These are phyloP conservation scores for Mycocentrospora acerina DNA, from an alignment of 2,329 filamentous ascomycete species.

Conservation along the genomic window DNA sequence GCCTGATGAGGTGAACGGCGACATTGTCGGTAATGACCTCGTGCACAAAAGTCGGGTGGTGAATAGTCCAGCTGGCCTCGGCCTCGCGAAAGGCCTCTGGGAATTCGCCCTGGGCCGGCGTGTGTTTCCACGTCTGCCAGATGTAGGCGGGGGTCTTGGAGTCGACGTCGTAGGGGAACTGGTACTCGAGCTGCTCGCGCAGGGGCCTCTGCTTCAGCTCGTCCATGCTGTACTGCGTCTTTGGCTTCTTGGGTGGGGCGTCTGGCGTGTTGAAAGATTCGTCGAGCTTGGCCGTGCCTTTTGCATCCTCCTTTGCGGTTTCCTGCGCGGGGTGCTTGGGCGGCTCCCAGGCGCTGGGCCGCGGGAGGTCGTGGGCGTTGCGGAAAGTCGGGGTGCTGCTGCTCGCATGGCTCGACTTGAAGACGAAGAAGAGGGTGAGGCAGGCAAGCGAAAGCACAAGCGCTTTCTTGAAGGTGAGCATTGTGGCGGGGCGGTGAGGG, in stretches of 20 bases:
- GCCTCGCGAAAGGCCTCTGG: conserved; percentile 71
- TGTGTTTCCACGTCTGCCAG: conserved; percentile 98
- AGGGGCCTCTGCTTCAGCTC: conserved; percentile 73
- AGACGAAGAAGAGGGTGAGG: conserved; percentile 68
- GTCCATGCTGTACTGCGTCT: conserved; percentile 63
- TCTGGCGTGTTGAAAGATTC: conserved; percentile 32
- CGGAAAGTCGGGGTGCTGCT: conserved; percentile 31
- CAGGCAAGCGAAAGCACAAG: conserved; percentile 70
- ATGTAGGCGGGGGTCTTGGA: conserved; percentile 94
- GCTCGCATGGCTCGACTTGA: conserved; percentile 60
- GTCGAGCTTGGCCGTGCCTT: conserved; percentile 13
- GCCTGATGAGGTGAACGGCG: conserved; percentile 75
- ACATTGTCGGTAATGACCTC: conserved; percentile 95
- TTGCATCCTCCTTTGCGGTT: conserved; percentile 5
- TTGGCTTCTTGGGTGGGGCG: conserved; percentile 43
- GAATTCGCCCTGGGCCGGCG: conserved; percentile 76
- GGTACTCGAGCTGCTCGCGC: conserved; percentile 80
- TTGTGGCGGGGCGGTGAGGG: conserved; percentile 50
- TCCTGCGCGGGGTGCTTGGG: conserved; percentile 22
- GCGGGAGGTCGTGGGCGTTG: conserved; percentile 40
- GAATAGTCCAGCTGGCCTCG: conserved; percentile 85
- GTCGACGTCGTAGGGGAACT: conserved; percentile 89
- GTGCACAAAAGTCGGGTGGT: conserved; percentile 90
- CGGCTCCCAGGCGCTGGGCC: conserved; percentile 36
- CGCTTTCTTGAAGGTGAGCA: conserved; percentile 79